Percentiles rank a stretch among this genome's conserved stretches.
phyloP scores from a whole-genome alignment of 2,329 filamentous ascomycete genomes.

The Exophiala spinifera region DNA sequence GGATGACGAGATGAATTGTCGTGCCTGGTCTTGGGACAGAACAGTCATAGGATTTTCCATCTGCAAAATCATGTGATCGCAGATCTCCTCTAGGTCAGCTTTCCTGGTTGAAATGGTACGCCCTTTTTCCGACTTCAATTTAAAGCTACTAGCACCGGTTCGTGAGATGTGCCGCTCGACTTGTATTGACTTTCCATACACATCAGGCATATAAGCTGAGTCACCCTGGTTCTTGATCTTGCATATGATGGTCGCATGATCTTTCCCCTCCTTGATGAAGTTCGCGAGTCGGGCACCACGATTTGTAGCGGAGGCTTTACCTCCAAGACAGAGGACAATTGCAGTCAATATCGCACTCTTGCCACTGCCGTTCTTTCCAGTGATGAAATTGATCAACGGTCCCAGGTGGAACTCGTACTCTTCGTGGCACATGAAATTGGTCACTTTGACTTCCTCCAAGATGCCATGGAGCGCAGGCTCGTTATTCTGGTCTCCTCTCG shows the following conservation, averaged over 20 bases:
- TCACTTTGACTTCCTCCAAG: conserved; percentile 79
- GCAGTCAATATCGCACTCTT: conserved; percentile 95
- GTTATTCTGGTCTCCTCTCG: conserved; percentile 61
- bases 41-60: conserved; percentile 97
- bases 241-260: conserved; percentile 71
- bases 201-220: conserved; percentile 75
- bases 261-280: conserved; percentile 84
- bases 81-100: conserved; percentile 83
- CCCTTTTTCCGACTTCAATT: conserved; percentile 71
- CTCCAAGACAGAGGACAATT: conserved; percentile 89
- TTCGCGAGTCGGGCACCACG: conserved; percentile 84
- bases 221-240: conserved; percentile 87
- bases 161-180: conserved; percentile 87
- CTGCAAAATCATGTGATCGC: conserved; percentile 88
- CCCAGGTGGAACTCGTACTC: conserved; percentile 80
- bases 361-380: conserved; percentile 94
- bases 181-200: conserved; percentile 80
- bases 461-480: conserved; percentile 78
- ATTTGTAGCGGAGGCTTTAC: conserved; percentile 89
- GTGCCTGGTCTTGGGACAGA: conserved; percentile 89
- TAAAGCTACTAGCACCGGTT: conserved; percentile 66
- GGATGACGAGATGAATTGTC: conserved; percentile 86
- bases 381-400: conserved; percentile 95
- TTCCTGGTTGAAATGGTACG: conserved; percentile 74
- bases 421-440: conserved; percentile 95